phyloP scores from a whole-genome alignment of 805 yeast species.

The Sugiyamaella boreocaroliniensis region DNA sequence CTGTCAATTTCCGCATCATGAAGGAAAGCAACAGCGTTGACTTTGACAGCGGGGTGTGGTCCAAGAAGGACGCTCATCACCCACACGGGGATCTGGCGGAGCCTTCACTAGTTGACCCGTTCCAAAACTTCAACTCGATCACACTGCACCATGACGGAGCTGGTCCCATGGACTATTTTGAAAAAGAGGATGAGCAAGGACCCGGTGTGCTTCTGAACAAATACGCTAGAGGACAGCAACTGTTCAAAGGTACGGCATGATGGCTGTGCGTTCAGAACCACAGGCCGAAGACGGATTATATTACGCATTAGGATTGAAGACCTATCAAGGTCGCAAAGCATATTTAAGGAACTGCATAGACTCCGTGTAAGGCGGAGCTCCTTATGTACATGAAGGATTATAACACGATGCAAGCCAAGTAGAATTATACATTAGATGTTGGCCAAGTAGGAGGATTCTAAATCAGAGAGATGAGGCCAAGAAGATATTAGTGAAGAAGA shows the following conservation, averaged over 20 bases:
- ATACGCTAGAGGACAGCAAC: constrained; percentile 1
- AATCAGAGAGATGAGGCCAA: too few species aligned
- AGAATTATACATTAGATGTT: not conserved
- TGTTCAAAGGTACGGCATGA: constrained; percentile 4
- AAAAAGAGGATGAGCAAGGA: constrained; percentile 2
- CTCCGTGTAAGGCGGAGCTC: not conserved
- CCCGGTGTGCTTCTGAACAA: not conserved
- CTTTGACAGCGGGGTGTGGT: constrained; percentile 14
- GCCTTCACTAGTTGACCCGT: constrained; percentile 55
- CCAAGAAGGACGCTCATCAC: not conserved
- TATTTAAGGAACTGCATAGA: not conserved
- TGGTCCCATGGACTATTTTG: constrained; percentile 38
- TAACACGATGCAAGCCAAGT: constrained; percentile 10
- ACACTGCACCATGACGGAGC: constrained; percentile 71
- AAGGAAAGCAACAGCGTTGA: constrained; percentile 30
- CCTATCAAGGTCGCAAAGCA: not conserved
- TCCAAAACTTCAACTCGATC: constrained; percentile 77
- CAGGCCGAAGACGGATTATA: not conserved
- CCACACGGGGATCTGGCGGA: constrained; percentile 24
- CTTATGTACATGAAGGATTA: constrained; percentile 31
- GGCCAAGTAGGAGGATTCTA: too few species aligned
- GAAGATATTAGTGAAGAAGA: too few species aligned
- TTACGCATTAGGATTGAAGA: not conserved
- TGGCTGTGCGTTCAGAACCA: not conserved
- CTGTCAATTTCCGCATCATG: constrained; percentile 26